phyloP scores from a whole-genome alignment of 176 grass and related monocot genomes.

The Panicum miliaceum region DNA sequence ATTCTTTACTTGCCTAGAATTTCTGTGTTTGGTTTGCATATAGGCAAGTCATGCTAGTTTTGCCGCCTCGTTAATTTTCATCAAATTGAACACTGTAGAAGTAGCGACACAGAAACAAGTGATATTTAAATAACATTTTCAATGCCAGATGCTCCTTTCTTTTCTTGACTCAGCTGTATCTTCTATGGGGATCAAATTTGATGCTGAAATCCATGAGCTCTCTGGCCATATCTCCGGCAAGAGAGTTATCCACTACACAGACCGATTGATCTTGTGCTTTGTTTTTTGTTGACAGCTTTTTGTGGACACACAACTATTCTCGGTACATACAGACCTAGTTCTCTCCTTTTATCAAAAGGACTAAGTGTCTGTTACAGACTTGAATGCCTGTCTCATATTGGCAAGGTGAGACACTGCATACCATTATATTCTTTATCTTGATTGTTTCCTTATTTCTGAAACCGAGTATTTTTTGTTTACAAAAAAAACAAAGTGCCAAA shows the following conservation, averaged over 20 bases:
- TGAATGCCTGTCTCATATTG: slow-evolving; percentile 43
- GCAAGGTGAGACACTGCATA: slow-evolving; percentile 41
- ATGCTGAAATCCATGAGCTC: neutral
- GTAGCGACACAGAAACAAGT: neutral
- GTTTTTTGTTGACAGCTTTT: slow-evolving; percentile 69
- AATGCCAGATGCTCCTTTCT: neutral
- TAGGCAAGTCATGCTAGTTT: neutral
- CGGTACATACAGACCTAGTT: slow-evolving; percentile 97
- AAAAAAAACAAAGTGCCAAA: neutral
- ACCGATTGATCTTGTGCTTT: slow-evolving; percentile 29
- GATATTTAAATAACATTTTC: slow-evolving; percentile 3
- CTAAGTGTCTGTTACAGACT: slow-evolving; percentile 46
- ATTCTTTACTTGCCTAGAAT: neutral
- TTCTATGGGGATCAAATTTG: neutral
- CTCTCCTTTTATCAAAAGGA: slow-evolving; percentile 99
- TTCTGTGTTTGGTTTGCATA: neutral
- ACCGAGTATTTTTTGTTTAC: neutral
- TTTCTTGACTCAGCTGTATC: slow-evolving; percentile 1
- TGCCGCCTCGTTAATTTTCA: neutral
- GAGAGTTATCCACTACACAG: neutral
- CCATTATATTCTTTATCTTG: neutral
- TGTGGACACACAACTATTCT: slow-evolving; percentile 95
- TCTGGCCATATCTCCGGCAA: neutral
- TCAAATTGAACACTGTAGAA: neutral
- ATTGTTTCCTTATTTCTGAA: neutral